Evolutionary conservation across 1,139 yeast species (phyloP), one percentile per base, ranked within the genome.

Genomic region (Meyerozyma guilliermondii): DNA sequence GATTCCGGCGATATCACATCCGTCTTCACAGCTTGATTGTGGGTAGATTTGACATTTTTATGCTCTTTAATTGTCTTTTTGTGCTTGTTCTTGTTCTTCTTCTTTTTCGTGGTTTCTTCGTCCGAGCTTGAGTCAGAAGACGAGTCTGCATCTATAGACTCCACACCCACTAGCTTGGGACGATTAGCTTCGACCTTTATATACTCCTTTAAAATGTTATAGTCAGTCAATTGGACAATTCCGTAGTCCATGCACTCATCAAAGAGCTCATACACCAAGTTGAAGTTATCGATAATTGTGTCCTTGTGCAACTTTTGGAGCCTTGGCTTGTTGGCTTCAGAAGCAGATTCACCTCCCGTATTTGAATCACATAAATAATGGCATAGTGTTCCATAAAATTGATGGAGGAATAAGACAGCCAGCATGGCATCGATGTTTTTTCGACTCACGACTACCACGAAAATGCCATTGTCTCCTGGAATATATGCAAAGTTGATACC

Each of bases 231-330:
- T 47, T 72, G 78, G 11, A 68, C 53, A 5, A 71, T 52, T 7
- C 78, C 78, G 43, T 65, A 63, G 47, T 72, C 78, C 60, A 72
- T 61, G 50, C 76, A 71, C 47, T 72, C 78, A 44, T 72, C 78
- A 20, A 72, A 50, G 4, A 72, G 53, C 48, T 72, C 78, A 43
- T 65, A 67, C 9, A 72, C 60, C 36, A 72, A 55, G 41, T 63
- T 64, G 39, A 64, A 57, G 47, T 71, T 72, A 45, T 72, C 78
- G n/a, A 62, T 49, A 3, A 72, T 59, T 4, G 58, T 46, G 38
- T 72, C 76, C 38, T 59, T 58, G 41, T 63, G 27, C 28, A 24
- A 18, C 17, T 39, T 14, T 9, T 14, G 16, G 14, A 29, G 18
- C 9, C 17, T 11, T 6, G 34, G 5, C 23, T 38, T 23, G 10